Base-by-base conservation (phyloP, 2,329 filamentous ascomycete genomes). In the Clarireedia paspali region DNA sequence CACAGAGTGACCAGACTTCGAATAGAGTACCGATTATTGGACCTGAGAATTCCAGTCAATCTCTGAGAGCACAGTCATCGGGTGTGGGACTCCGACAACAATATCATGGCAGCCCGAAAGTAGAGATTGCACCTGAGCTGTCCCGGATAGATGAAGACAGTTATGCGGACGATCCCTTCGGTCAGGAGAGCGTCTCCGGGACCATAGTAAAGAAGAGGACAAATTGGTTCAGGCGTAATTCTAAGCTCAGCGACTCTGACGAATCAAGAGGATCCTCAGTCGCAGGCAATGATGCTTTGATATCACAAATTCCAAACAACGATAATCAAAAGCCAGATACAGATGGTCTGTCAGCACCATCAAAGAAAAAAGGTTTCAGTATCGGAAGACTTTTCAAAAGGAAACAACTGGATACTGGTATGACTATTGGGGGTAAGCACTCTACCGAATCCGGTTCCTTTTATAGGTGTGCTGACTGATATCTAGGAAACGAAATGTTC, bases 151-250 rank as follows among this genome's bases (percentile, higher is more conserved):
- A 61, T 4, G 62, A 66, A 45, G 50, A 55, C 34, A 40, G 47
- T 5, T 51, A 52, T 39, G 45, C 57, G 30, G 61, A 64, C 14
- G 59, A 64, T 34, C 57, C 48, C 10, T 57, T 59, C 40, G 52
- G 52, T 17, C 53, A 61, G 34, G 64, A 66, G 12, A 62, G 56
- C 34, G 62, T 50, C 20, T 51, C 59, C 36, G 60, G 63, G n/a
- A 68, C 66, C 12, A 51, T 65, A 44, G 27, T 61, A 12, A 65
- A 61, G 36, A 70, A 68, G 58, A 63, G 59, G 39, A 62, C 66
- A n/a, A 62, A 57, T 39, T 70, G 67, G 68, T 68, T 69, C 46
- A 69, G 64, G 54, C 64, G 67, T 7, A 63, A 57, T 44, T 68
- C 67, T 14, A 68, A 63, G 53, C 42, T 50, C 24, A 57, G 58